A percentile compares a stretch with the other conserved stretches of the same genome.
Evolutionary conservation across 352 stramenopile species (phyloP).

Genomic region (Pythium graminicola): DNA sequence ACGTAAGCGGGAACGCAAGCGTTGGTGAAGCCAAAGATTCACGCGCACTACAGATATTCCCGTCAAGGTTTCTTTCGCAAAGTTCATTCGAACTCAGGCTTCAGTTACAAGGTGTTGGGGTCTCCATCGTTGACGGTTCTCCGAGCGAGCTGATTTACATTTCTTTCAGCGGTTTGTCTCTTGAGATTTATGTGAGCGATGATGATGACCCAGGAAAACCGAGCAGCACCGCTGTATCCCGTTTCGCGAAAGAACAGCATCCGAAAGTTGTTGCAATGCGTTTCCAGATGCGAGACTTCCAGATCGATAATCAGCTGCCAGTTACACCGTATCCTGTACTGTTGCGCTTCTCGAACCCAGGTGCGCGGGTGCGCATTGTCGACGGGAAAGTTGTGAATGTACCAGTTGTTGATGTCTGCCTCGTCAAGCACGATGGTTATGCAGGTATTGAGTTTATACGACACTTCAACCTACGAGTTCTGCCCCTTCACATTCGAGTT

Average conservation of each 20-base stretch:
- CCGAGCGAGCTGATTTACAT: slow-evolving; percentile 80
- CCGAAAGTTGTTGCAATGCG: slow-evolving; percentile 53
- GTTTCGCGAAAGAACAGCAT: slow-evolving; percentile 48
- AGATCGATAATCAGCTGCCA: slow-evolving; percentile 84
- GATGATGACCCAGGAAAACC: slow-evolving; percentile 19
- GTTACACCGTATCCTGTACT: slow-evolving; percentile 78
- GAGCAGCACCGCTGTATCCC: slow-evolving; percentile 26
- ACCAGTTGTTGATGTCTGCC: slow-evolving; percentile 60
- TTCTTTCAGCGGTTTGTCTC: slow-evolving; percentile 50
- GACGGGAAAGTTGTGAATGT: slow-evolving; percentile 48
- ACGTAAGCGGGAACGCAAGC: slow-evolving; percentile 25
- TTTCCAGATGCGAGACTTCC: slow-evolving; percentile 72
- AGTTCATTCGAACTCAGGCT: slow-evolving; percentile 48
- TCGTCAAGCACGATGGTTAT: slow-evolving; percentile 86
- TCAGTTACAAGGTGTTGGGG: slow-evolving; percentile 61
- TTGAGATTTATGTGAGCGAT: slow-evolving; percentile 62
- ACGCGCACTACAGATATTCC: slow-evolving; percentile 15
- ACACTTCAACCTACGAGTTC: slow-evolving; percentile 64
- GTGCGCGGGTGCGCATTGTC: slow-evolving; percentile 35
- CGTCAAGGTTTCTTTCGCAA: slow-evolving; percentile 14
- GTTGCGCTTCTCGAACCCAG: slow-evolving; percentile 72
- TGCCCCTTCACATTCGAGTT: slow-evolving; percentile 73
- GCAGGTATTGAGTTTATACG: slow-evolving; percentile 83
- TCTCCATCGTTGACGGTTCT: slow-evolving; percentile 65
- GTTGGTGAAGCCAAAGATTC: slow-evolving; percentile 13